These are phyloP conservation scores for Linnemannia zychae DNA, from an alignment of 192 early-diverging fungal species.

Conservation along the genomic window DNA sequence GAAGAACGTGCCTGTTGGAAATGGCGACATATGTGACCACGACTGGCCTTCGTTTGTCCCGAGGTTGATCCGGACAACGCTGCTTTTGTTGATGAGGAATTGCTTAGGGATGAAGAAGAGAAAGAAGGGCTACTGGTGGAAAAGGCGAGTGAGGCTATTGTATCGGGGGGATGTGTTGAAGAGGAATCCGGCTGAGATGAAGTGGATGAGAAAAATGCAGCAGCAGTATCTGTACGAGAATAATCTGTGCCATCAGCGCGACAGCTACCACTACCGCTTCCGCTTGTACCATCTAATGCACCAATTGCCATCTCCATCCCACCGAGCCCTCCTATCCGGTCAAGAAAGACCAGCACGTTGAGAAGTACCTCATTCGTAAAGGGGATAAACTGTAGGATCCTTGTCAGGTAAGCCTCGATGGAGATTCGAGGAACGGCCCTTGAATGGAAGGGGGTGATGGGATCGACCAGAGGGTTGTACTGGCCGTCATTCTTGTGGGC, in stretches of 20 bases:
- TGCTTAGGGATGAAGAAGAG: background rate
- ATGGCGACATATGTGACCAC: slow-evolving; percentile 4
- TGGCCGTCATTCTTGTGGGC: slow-evolving; percentile 60
- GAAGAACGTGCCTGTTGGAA: background rate
- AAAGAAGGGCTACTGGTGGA: background rate
- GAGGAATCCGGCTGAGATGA: background rate
- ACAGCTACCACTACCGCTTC: background rate
- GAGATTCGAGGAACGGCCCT: slow-evolving; percentile 75
- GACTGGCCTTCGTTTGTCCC: background rate
- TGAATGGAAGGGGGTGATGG: slow-evolving; percentile 78
- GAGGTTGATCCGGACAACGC: background rate
- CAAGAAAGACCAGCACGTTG: slow-evolving; percentile 78
- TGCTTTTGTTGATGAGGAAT: background rate
- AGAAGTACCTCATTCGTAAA: slow-evolving; percentile 79
- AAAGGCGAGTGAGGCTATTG: background rate
- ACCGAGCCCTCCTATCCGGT: slow-evolving; percentile 69
- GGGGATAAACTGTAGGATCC: slow-evolving; percentile 77
- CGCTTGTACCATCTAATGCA: background rate
- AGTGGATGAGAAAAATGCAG: background rate
- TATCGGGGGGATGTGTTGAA: background rate
- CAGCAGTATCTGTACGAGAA: background rate
- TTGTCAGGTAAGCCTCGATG: slow-evolving; percentile 71
- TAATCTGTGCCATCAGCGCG: background rate
- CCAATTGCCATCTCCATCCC: slow-evolving; percentile 31
- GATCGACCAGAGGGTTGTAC: slow-evolving; percentile 41